phyloP scores from a whole-genome alignment of 164 flowering plant genomes.

The Vitis rupestris region DNA sequence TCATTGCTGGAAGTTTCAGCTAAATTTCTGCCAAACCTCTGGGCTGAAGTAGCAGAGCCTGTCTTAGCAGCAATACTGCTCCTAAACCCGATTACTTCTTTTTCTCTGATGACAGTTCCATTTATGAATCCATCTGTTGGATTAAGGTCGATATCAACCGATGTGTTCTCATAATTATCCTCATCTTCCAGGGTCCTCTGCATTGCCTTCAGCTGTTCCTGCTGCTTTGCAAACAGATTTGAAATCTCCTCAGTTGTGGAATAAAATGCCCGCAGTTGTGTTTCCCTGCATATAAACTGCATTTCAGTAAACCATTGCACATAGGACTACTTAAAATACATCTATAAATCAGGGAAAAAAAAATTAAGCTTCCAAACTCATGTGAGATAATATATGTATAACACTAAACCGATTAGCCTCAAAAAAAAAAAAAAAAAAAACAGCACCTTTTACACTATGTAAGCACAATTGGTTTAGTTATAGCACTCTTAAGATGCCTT shows the following conservation, averaged over 20 bases:
- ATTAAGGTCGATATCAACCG: slow-evolving; percentile 56
- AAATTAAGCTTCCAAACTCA: neutral
- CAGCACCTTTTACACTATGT: neutral
- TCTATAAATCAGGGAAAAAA: neutral
- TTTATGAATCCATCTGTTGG: slow-evolving; percentile 15
- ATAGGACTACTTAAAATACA: neutral
- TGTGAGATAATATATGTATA: neutral
- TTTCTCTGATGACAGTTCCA: slow-evolving; percentile 23
- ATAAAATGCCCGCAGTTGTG: slow-evolving; percentile 93
- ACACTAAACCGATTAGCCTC: no score
- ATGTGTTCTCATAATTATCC: slow-evolving; percentile 73
- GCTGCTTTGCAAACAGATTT: slow-evolving; percentile 76
- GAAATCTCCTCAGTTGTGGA: slow-evolving; percentile 97
- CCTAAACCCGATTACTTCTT: slow-evolving; percentile 14
- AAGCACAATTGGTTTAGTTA: neutral
- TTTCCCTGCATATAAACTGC: slow-evolving; percentile 64
- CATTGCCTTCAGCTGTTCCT: slow-evolving; percentile 94
- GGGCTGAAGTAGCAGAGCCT: slow-evolving; percentile 49
- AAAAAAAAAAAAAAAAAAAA: neutral
- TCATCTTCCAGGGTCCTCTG: slow-evolving; percentile 94
- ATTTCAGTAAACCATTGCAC: neutral
- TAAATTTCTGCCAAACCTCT: slow-evolving; percentile 34
- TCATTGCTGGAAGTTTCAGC: slow-evolving; percentile 50
- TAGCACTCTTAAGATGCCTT: neutral
- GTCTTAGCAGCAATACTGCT: slow-evolving; percentile 35